Evolutionary conservation across 768 basidiomycete species (phyloP), one percentile per base, ranked within the genome.

Genomic region (Clathrus columnatus): DNA sequence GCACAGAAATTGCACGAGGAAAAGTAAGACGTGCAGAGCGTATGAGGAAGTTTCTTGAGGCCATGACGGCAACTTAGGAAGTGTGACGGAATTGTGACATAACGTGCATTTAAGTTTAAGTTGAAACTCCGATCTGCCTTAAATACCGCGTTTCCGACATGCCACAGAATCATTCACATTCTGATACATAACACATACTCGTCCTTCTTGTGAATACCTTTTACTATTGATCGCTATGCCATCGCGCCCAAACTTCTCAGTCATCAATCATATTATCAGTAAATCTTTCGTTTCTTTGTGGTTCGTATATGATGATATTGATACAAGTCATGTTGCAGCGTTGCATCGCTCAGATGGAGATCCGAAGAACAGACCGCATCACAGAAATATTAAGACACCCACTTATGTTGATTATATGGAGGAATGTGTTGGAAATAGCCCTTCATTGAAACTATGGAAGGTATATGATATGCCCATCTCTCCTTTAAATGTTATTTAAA

Each of bases 401-500:
- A 36, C 36, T 14, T 36, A 2, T 11, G 36, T 55, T 8, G 29
- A 55, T 24, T 55, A 55, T 18, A 27, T 55, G 45, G 45, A 47
- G 10, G 45, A 55, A 47, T 55, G 54, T 30, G 28, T 18, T 6
- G 46, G 54, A 5, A 47, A 55, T 21, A 23, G 36, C 46, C 44
- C 45, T 32, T 27, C 44, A 4, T 30, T 55, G 6, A 29, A 47
- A 27, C 17, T 30, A 8, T 55, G 54, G 54, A 55, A 55, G 46
- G 46, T 53, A 42, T 11, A 11, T 14, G 11, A 14, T 36, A 8
- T 36, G 36, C 36, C 36, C 10, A 14, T 16, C 18, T 4, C 23
- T 26, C 46, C 20, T 28, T 47, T 11, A 18, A 1, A 17, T 28
- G 11, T 36, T 18, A 17, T 1, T 32, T 18, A 1, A 30, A 7